These are phyloP conservation scores for Pseudogymnoascus sp. DNA, from an alignment of 2,329 filamentous ascomycete genomes.

Conservation along the genomic window DNA sequence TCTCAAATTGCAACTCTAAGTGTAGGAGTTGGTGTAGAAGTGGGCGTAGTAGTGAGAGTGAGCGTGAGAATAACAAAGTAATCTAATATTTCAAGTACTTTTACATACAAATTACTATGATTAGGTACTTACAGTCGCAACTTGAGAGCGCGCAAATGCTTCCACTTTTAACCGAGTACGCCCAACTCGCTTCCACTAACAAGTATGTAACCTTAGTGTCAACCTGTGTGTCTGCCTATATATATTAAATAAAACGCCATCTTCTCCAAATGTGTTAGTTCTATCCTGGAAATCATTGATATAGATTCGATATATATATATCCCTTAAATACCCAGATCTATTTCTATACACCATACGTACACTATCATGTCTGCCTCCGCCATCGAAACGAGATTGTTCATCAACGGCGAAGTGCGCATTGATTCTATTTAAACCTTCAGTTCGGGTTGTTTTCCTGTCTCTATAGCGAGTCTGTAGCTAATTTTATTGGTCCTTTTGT, in stretches of 20 bases:
- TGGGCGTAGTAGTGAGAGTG: too few relatives aligned
- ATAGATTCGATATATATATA: background rate
- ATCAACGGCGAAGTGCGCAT: conserved; percentile 11
- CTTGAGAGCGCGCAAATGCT: too few relatives aligned
- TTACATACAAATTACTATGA: too few relatives aligned
- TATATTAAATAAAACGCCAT: background rate
- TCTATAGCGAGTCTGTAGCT: background rate
- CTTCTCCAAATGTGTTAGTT: background rate
- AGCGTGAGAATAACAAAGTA: too few relatives aligned
- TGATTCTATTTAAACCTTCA: background rate
- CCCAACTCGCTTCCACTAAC: too few relatives aligned
- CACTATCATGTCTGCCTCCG: background rate
- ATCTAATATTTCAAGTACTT: too few relatives aligned
- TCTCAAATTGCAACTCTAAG: too few relatives aligned
- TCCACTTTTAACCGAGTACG: too few relatives aligned
- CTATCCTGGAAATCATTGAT: background rate
- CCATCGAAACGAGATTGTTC: conserved; percentile 10
- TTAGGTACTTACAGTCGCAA: too few relatives aligned
- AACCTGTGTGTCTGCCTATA: background rate
- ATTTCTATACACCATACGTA: background rate
- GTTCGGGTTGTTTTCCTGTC: background rate
- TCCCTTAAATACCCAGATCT: background rate
- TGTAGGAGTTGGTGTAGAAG: too few relatives aligned
- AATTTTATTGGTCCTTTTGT: background rate
- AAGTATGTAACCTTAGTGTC: conserved; percentile 4